Evolutionary conservation across 2,329 filamentous ascomycete genomes (phyloP).

Genomic region (Cladosporium austrohemisphaericum): DNA sequence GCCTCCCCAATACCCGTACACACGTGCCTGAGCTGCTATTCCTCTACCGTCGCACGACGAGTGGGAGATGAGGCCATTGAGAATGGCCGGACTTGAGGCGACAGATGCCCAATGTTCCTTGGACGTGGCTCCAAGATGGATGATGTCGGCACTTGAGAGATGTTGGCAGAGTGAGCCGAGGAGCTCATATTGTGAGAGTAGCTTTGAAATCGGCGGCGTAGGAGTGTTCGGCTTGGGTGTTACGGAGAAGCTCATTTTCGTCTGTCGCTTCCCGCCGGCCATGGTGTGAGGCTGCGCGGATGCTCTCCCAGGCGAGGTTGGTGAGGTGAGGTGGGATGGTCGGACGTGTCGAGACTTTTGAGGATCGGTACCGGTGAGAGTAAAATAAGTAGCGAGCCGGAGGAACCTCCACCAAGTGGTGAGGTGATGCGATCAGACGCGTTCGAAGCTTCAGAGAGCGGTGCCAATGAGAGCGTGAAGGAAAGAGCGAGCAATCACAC

Average conservation of each 20-base stretch:
- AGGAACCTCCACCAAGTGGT: no score
- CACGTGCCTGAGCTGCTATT: not conserved
- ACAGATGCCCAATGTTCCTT: conserved; percentile 17
- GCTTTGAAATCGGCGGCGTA: not conserved
- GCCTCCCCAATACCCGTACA: not conserved
- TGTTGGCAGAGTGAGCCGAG: not conserved
- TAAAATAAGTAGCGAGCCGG: no score
- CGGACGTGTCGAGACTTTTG: no score
- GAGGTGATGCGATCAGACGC: no score
- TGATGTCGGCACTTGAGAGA: conserved; percentile 16
- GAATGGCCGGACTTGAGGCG: not conserved
- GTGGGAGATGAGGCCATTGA: not conserved
- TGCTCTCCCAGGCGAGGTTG: no score
- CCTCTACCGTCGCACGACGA: conserved; percentile 1
- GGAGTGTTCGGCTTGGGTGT: not conserved
- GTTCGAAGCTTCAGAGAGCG: no score
- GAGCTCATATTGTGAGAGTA: conserved; percentile 13
- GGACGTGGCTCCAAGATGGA: conserved; percentile 16
- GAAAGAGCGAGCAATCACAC: no score
- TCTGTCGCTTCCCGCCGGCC: not conserved
- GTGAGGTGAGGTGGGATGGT: no score
- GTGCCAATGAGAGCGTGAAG: no score
- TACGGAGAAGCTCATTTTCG: not conserved
- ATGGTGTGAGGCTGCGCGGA: no score
- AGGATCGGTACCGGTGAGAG: no score